Evolutionary conservation across 208 protist species (phyloP), one percentile per base, ranked within the genome.

Genomic region (Trypanosoma mega): DNA sequence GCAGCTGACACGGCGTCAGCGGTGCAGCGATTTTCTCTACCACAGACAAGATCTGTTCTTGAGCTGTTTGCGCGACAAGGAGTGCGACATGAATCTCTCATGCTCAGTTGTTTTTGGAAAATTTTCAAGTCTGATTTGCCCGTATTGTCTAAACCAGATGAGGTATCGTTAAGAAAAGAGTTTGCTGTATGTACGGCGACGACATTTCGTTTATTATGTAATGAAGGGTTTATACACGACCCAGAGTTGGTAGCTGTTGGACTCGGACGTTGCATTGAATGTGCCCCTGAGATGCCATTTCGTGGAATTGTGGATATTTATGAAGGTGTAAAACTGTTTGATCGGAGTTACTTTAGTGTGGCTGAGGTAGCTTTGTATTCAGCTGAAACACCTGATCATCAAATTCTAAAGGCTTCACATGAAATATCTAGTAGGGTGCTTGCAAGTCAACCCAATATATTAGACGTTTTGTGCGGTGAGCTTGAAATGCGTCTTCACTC

Each of bases 401-500:
- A 4, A 23, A 20, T 43, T 24, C 9, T 48, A 51, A 31, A 54
- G 26, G 53, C 59, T 3, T 2, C 6, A 3, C 37, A 41, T 1
- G 63, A 77, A 3, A 55, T 47, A 6, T 68, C 57, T 30, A 37
- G 45, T 30, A 34, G 24, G 51, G 57, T 61, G 4, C 51, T 90
- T 23, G 62, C 72, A 8, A 78, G 81, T 23, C 87, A 94, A 43
- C 87, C 87, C 0, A 94, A 94, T 50, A 30, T 94, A 24, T 37
- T 94, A 16, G 84, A 87, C 54, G 67, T 94, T 36, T 51, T 91
- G 14, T 90, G 83, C 27, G 69, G 63, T 18, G 79, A 87, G 53
- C 62, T 94, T 46, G 83, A 94, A 66, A 54, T 44, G 14, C 76
- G 72, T 37, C 58, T 92, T 14, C 18, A 52, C 14, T 29, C 29